Base-by-base conservation (phyloP, 768 basidiomycete genomes). In the Termitomyces sp. region DNA sequence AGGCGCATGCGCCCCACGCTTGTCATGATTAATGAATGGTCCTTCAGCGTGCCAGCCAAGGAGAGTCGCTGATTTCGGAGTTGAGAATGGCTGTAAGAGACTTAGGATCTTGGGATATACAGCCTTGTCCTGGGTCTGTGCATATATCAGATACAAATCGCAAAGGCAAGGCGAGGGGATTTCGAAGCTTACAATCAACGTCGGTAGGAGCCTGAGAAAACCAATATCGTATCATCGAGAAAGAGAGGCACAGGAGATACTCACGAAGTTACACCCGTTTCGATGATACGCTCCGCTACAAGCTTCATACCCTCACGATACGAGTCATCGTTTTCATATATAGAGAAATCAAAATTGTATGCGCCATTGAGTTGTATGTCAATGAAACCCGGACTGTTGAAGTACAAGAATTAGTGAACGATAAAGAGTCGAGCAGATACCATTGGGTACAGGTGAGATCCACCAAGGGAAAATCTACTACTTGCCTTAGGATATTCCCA, bases 41-140 rank as follows among this genome's bases (percentile, higher is more conserved):
- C 94, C 94, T 71, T 96, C 94, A 27, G 82, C 90, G 62, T 96
- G 94, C 87, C 90, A 95, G 27, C 94, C 94, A 13, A 95, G 80
- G 3, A 93, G 69, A 34, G 82, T 86, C 0, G 93, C 92, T 10
- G 87, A 87, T 10, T 63, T 74, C 0, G 82, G 74, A 14, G 83
- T 79, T 14, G 84, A 81, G 65, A 83, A 84, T 1, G 91, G 90
- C 36, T 79, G 80, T 27, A 94, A 77, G 18, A 92, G 77, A 56
- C 76, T 73, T 1, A 93, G 75, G 29, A 93, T 66, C 61, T 85
- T 85, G 2, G 88, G 86, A 64, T 92, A 91, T 12, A 90, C 69
- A 0, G 84, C 80, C 67, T 80, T 84, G 60, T 90, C 87, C 73
- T 92, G 90, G 0, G 91, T 91, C 91, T 92, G 62, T 27, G 57